These are phyloP conservation scores for Maudiozyma turicensis DNA, from an alignment of 805 yeast genomes.

Conservation along the genomic window DNA sequence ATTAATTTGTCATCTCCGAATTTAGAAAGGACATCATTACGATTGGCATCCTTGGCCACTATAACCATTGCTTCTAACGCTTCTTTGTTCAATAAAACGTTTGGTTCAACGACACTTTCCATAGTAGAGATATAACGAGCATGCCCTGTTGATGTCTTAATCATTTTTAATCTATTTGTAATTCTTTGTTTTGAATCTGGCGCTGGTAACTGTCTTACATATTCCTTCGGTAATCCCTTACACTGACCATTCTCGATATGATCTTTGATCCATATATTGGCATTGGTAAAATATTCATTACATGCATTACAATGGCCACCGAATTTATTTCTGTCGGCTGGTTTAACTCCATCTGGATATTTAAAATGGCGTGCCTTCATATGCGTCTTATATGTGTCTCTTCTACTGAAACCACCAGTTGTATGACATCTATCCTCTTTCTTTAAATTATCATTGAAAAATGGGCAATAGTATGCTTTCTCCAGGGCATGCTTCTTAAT, in stretches of 20 bases:
- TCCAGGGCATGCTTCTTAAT: conserved; percentile 76
- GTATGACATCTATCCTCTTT: conserved; percentile 26
- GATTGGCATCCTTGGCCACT: conserved; percentile 21
- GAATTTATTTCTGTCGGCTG: conserved; percentile 53
- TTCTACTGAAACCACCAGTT: conserved; percentile 77
- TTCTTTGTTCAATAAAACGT: conserved; percentile 25
- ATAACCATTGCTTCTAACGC: conserved; percentile 29
- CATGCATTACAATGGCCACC: conserved; percentile 79
- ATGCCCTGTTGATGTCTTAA: conserved; percentile 24
- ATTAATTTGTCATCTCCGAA: conserved; percentile 22
- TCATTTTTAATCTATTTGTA: conserved; percentile 23
- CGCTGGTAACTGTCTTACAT: conserved; percentile 16
- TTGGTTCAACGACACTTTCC: conserved; percentile 28
- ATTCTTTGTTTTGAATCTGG: conserved; percentile 19
- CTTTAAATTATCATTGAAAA: conserved; percentile 24
- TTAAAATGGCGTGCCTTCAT: conserved; percentile 79
- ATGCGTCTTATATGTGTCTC: conserved; percentile 90
- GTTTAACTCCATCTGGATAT: conserved; percentile 76
- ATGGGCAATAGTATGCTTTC: conserved; percentile 62
- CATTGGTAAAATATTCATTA: conserved; percentile 54
- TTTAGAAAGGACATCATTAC: conserved; percentile 18
- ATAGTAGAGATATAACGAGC: conserved; percentile 29
- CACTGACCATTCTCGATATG: conserved; percentile 80
- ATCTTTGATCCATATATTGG: conserved; percentile 64
- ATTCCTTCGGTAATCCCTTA: conserved; percentile 34